These are phyloP conservation scores for Yarrowia bubula DNA, from an alignment of 805 yeast species.

Conservation along the genomic window DNA sequence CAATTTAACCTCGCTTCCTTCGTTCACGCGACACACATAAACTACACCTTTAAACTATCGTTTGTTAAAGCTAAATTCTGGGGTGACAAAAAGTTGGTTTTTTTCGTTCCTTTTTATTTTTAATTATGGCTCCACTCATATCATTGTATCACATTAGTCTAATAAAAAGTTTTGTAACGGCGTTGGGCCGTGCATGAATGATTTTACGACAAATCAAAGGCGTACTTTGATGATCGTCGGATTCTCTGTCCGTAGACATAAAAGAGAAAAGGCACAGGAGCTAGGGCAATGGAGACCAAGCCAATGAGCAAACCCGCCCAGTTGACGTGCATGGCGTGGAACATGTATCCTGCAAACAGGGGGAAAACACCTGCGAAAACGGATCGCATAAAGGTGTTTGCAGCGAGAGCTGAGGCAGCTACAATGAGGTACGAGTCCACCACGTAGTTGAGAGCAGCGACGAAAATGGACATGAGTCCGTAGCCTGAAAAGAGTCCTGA, in stretches of 20 bases:
- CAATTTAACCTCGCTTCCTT: too few relatives aligned
- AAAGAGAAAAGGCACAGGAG: slow-evolving; percentile 70
- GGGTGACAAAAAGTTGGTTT: too few relatives aligned
- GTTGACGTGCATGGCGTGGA: slow-evolving; percentile 62
- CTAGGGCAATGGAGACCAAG: slow-evolving; percentile 53
- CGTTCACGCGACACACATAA: too few relatives aligned
- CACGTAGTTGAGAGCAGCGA: slow-evolving; percentile 69
- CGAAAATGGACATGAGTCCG: slow-evolving; percentile 67
- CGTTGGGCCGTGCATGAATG: neutral
- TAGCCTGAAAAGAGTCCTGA: slow-evolving; percentile 66
- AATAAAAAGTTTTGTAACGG: neutral
- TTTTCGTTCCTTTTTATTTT: too few relatives aligned
- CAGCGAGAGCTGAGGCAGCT: slow-evolving; percentile 81
- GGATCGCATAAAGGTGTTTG: slow-evolving; percentile 69
- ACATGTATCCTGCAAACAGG: slow-evolving; percentile 70
- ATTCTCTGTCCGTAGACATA: slow-evolving; percentile 56
- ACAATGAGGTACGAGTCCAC: slow-evolving; percentile 67
- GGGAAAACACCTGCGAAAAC: slow-evolving; percentile 71
- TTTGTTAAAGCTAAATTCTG: too few relatives aligned
- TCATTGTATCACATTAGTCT: slow-evolving; percentile 9
- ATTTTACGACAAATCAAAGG: slow-evolving; percentile 35
- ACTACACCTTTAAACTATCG: too few relatives aligned
- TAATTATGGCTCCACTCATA: too few relatives aligned
- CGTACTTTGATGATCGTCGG: slow-evolving; percentile 59
- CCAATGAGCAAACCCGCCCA: slow-evolving; percentile 82